Conservation (phyloP, 2,329 filamentous ascomycete species). For the Ilyonectria destructans region DNA sequence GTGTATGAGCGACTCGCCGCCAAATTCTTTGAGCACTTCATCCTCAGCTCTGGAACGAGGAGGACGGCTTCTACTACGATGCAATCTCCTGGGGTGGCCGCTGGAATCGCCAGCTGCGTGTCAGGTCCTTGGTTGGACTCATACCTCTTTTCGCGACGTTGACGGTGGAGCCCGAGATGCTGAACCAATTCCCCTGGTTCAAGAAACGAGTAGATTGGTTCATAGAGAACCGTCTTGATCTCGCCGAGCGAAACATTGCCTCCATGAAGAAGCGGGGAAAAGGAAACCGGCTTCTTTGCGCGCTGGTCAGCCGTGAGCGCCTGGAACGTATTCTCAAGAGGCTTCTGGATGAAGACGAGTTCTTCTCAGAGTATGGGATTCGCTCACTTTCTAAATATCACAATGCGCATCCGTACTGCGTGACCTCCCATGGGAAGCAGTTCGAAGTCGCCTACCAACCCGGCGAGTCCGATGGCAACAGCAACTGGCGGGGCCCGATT, state of each 20-base stretch:
- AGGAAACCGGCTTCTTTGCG: conserved; percentile 88
- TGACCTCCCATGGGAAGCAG: conserved; percentile 94
- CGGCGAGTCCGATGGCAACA: conserved; percentile 97
- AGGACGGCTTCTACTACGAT: conserved; percentile 98
- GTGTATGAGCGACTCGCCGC: conserved; percentile 98
- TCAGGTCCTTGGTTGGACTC: conserved; percentile 91
- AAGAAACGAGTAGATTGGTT: conserved; percentile 97
- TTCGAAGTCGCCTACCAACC: conserved; percentile 93
- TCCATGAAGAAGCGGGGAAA: conserved; percentile 93
- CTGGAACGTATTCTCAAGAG: conserved; percentile 88
- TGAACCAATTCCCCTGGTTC: conserved; percentile 92
- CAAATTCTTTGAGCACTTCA: conserved; percentile 99
- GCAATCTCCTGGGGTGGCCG: conserved; percentile 96
- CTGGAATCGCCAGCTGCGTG: conserved; percentile 92
- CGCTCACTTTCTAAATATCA: conserved; percentile 94
- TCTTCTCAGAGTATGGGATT: conserved; percentile 91
- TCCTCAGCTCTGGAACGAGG: conserved; percentile 96
- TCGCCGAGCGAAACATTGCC: conserved; percentile 94
- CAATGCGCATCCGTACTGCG: conserved; percentile 90
- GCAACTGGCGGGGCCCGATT: conserved; percentile 96
- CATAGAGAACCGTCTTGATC: conserved; percentile 86
- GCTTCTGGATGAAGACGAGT: conserved; percentile 96
- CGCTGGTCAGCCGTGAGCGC: conserved; percentile 92
- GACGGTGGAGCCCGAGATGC: conserved; percentile 92
- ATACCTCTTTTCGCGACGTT: conserved; percentile 94